Base-by-base conservation (phyloP, 768 basidiomycete species). In the Serendipita sp. region DNA sequence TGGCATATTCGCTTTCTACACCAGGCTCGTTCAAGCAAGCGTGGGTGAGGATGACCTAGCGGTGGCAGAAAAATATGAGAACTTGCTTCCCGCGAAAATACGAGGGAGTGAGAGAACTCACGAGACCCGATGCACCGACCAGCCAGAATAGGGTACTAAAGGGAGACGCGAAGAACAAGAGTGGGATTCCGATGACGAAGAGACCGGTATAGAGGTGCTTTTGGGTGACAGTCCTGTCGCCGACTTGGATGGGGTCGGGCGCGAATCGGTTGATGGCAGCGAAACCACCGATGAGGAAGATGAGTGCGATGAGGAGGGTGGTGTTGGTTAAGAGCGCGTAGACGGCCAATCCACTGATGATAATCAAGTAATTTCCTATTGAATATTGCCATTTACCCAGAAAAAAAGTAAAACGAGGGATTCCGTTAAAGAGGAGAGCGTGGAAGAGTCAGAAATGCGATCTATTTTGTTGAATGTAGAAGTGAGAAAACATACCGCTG, bases 21-120 rank as follows among this genome's bases (percentile, higher is more conserved):
- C 95, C 95, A 1, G 94, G 95, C 73, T 98, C 95, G 65, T 97
- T 83, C 65, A 97, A 65, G 62, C 80, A 81, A 1, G 95, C 95
- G 70, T 98, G 95, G 9, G 78, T 83, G 65, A 95, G 76, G 69
- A 98, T 89, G 65, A 95, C 45, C 45, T 48, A 48, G 45, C 7
- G 7, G n/a, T 48, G n/a, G 45, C n/a, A 20, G 5, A 28, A 20
- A 9, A 48, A 5, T 20, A 1, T 7, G 17, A 28, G n/a, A 48
- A 48, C 5, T 48, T 20, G 7, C n/a, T n/a, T 20, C 26, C n/a
- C n/a, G n/a, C n/a, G n/a, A n/a, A n/a, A n/a, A n/a, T n/a, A n/a
- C n/a, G n/a, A n/a, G n/a, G n/a, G n/a, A n/a, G n/a, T n/a, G n/a
- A n/a, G 17, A n/a, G 26, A n/a, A 20, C 45, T 48, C 7, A 48